Percentiles rank a stretch among this genome's conserved stretches.
phyloP scores from a whole-genome alignment of 495 filamentous ascomycete genomes.

The Friedmanniomyces simplex region DNA sequence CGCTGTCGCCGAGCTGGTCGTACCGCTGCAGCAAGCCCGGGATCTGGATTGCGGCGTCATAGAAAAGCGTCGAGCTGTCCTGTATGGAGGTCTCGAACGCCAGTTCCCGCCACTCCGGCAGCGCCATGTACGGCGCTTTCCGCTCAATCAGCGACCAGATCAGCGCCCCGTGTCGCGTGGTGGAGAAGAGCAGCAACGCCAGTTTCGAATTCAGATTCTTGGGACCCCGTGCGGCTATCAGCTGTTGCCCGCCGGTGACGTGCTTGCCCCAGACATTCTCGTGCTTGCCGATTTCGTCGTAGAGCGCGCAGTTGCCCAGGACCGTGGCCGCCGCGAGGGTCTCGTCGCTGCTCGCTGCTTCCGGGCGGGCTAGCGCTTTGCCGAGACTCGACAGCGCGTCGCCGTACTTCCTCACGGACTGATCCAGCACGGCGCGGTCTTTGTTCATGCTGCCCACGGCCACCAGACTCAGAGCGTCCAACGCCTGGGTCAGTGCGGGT shows the following conservation, averaged over 20 bases:
- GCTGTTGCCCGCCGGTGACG: slow-evolving; percentile 6
- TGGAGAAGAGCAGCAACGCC: slow-evolving; percentile 12
- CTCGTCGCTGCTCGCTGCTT: slow-evolving; percentile 8
- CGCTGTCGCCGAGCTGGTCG: slow-evolving; percentile 2
- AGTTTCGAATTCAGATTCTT: slow-evolving; percentile 6
- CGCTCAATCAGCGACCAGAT: slow-evolving; percentile 12
- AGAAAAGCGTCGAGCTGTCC: slow-evolving; percentile 13
- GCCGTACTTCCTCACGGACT: slow-evolving; percentile 7
- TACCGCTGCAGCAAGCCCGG: slow-evolving; percentile 11
- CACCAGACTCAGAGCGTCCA: slow-evolving; percentile 13
- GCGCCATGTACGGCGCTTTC: slow-evolving; percentile 12
- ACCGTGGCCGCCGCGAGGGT: slow-evolving; percentile 10
- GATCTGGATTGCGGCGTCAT: slow-evolving; percentile 13
- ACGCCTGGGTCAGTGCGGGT: slow-evolving; percentile 4
- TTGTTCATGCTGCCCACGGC: slow-evolving; percentile 15
- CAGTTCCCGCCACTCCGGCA: slow-evolving; percentile 11
- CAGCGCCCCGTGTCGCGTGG: slow-evolving; percentile 13
- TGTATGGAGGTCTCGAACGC: slow-evolving; percentile 4
- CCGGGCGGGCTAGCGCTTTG: not conserved
- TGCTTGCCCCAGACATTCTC: slow-evolving; percentile 15
- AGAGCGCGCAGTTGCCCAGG: slow-evolving; percentile 14
- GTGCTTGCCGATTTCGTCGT: slow-evolving; percentile 9
- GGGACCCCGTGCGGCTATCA: slow-evolving; percentile 13
- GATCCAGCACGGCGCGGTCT: slow-evolving; percentile 5
- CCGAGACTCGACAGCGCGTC: slow-evolving; percentile 4